phyloP scores from a whole-genome alignment of 306 rosid genomes.

The Corylus heterophylla region DNA sequence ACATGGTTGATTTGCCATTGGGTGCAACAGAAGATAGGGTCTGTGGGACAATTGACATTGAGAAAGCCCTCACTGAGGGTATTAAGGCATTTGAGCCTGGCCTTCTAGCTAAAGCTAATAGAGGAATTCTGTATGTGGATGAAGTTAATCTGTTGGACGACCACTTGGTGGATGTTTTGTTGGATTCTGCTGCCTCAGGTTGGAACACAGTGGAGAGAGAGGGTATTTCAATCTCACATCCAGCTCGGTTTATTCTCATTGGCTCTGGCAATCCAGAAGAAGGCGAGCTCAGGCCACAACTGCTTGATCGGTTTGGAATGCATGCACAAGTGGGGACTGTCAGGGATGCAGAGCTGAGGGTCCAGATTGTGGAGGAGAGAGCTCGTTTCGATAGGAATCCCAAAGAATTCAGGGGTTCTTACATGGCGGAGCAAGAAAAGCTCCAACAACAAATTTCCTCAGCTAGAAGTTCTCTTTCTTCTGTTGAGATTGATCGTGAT shows the following conservation, averaged over 20 bases:
- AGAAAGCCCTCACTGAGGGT: slow-evolving; percentile 93
- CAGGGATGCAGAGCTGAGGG: slow-evolving; percentile 93
- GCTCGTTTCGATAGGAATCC: slow-evolving; percentile 73
- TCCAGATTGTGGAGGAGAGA: slow-evolving; percentile 96
- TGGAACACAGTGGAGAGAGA: slow-evolving; percentile 99
- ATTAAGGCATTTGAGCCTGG: slow-evolving; percentile 97
- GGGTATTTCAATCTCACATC: slow-evolving; percentile 92
- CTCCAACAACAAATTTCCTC: slow-evolving; percentile 66
- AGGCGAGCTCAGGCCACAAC: slow-evolving; percentile 97
- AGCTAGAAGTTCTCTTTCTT: slow-evolving; percentile 65
- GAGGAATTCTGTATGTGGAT: slow-evolving; percentile 93
- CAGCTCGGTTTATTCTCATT: slow-evolving; percentile 87
- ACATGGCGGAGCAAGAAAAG: slow-evolving; percentile 69
- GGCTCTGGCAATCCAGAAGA: slow-evolving; percentile 99
- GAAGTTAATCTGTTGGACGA: slow-evolving; percentile 96
- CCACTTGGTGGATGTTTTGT: slow-evolving; percentile 85
- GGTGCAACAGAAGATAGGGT: slow-evolving; percentile 98
- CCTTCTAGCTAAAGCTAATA: slow-evolving; percentile 88
- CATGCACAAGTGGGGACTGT: slow-evolving; percentile 97
- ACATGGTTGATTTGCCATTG: slow-evolving; percentile 95
- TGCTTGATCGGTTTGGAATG: slow-evolving; percentile 97
- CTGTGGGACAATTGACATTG: slow-evolving; percentile 95
- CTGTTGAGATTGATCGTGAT: slow-evolving; percentile 72
- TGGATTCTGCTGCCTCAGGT: slow-evolving; percentile 98
- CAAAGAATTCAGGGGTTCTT: slow-evolving; percentile 66